These are phyloP conservation scores for Sphagnurus paluster DNA, from an alignment of 1,284 basidiomycete genomes.

Conservation along the genomic window DNA sequence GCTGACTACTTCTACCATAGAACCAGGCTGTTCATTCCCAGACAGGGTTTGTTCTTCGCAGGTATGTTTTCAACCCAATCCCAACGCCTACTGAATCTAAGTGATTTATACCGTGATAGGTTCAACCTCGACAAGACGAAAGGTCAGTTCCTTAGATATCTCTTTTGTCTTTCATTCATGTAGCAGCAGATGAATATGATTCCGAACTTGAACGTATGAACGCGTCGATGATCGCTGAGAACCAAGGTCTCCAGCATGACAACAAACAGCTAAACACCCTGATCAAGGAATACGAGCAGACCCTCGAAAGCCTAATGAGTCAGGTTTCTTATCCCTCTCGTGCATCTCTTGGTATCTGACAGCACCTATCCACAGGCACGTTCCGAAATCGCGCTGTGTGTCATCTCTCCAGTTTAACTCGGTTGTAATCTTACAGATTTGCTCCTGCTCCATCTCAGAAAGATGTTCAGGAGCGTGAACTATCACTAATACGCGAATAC, in stretches of 20 bases:
- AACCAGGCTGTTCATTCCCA: slow-evolving; percentile 67
- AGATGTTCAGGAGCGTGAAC: slow-evolving; percentile 91
- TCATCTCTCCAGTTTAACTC: slow-evolving; percentile 21
- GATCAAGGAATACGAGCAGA: slow-evolving; percentile 96
- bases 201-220: slow-evolving; percentile 94
- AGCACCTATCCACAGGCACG: slow-evolving; percentile 30
- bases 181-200: slow-evolving; percentile 79
- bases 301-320: slow-evolving; percentile 94
- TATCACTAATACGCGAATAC: slow-evolving; percentile 90
- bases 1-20: slow-evolving; percentile 32
- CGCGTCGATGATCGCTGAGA: slow-evolving; percentile 79
- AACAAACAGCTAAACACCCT: slow-evolving; percentile 92
- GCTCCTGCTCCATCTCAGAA: slow-evolving; percentile 50
- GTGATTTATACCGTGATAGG: slow-evolving; percentile 32
- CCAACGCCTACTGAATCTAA: too few relatives aligned
- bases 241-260: slow-evolving; percentile 86
- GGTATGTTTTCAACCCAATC: too few relatives aligned
- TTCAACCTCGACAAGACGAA: slow-evolving; percentile 92
- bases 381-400: slow-evolving; percentile 91
- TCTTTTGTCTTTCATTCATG: slow-evolving; percentile 3
- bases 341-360: slow-evolving; percentile 4
- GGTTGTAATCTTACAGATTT: slow-evolving; percentile 6
- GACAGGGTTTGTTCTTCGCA: slow-evolving; percentile 90
- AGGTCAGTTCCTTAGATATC: slow-evolving; percentile 50
- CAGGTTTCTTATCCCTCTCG: slow-evolving; percentile 15